A percentile compares a stretch with the other conserved stretches of the same genome.
Evolutionary conservation across 73 alveolate genomes (phyloP).

Genomic region (Stentor coeruleus): DNA sequence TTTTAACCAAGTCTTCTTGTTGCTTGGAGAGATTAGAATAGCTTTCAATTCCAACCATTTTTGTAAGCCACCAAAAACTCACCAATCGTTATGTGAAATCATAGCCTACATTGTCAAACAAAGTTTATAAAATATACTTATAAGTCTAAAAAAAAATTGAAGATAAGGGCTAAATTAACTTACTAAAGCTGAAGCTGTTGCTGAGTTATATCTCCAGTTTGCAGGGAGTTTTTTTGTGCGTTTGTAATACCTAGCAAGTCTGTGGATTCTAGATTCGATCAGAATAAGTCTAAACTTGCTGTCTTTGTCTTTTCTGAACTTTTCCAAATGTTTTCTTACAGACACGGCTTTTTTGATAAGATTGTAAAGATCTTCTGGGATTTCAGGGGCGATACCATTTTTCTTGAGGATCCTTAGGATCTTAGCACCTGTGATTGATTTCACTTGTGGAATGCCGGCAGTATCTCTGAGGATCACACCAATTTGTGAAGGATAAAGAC

Average conservation of each 20-base stretch:
- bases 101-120: too few relatives aligned
- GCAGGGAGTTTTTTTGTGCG: slow-evolving; percentile 91
- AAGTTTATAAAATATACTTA: too few relatives aligned
- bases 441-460: slow-evolving; percentile 80
- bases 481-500: slow-evolving; percentile 85
- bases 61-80: too few relatives aligned
- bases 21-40: slow-evolving; percentile 21
- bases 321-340: slow-evolving; percentile 97
- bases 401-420: not conserved
- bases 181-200: slow-evolving; percentile 2
- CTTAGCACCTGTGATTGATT: not conserved
- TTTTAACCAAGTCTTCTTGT: slow-evolving; percentile 16
- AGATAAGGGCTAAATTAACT: too few relatives aligned
- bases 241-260: slow-evolving; percentile 97
- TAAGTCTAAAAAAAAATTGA: too few relatives aligned
- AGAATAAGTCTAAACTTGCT: slow-evolving; percentile 94
- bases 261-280: slow-evolving; percentile 97
- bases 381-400: slow-evolving; percentile 89
- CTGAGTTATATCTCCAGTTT: slow-evolving; percentile 82
- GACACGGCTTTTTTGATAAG: slow-evolving; percentile 97
- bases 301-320: slow-evolving; percentile 92
- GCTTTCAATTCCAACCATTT: slow-evolving; percentile 16
- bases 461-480: slow-evolving; percentile 90
- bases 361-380: slow-evolving; percentile 98
- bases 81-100: too few relatives aligned